phyloP scores from a whole-genome alignment of 257 asterid species.

The Salvia rosmarinus region DNA sequence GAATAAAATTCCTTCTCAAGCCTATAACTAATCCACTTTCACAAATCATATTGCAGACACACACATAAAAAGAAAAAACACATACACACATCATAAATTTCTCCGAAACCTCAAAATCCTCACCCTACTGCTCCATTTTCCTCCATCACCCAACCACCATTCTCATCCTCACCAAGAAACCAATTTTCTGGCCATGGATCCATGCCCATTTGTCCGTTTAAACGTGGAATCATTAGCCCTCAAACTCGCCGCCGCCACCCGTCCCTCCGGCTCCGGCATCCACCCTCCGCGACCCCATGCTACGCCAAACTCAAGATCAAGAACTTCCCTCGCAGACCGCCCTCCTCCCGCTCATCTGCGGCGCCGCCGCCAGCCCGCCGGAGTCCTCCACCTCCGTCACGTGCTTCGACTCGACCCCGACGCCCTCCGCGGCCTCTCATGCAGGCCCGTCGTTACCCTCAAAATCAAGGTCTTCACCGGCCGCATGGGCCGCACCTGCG shows the following conservation, averaged over 20 bases:
- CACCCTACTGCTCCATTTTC: background rate
- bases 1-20: slow-evolving; percentile 3
- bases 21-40: slow-evolving; percentile 15
- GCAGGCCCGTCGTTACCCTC: slow-evolving; percentile 46
- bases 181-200: slow-evolving; percentile 67
- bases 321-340: slow-evolving; percentile 73
- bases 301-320: slow-evolving; percentile 71
- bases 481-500: slow-evolving; percentile 75
- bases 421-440: slow-evolving; percentile 60
- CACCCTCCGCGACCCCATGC: slow-evolving; percentile 80
- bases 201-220: slow-evolving; percentile 86
- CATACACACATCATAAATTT: slow-evolving; percentile 6
- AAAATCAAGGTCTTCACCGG: slow-evolving; percentile 69
- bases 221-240: slow-evolving; percentile 72
- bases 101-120: slow-evolving; percentile 18
- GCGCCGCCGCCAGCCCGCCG: slow-evolving; percentile 41
- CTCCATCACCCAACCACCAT: background rate
- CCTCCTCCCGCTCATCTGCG: slow-evolving; percentile 55
- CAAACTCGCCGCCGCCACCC: slow-evolving; percentile 45
- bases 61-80: background rate
- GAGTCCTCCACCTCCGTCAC: slow-evolving; percentile 47
- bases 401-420: slow-evolving; percentile 73
- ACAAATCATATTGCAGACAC: background rate
- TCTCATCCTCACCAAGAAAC: too few relatives aligned
- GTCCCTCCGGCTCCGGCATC: slow-evolving; percentile 60